Percentiles rank a stretch among this genome's conserved stretches.
Evolutionary conservation across 2,329 filamentous ascomycete species (phyloP).

Genomic region (Fusarium sp.): DNA sequence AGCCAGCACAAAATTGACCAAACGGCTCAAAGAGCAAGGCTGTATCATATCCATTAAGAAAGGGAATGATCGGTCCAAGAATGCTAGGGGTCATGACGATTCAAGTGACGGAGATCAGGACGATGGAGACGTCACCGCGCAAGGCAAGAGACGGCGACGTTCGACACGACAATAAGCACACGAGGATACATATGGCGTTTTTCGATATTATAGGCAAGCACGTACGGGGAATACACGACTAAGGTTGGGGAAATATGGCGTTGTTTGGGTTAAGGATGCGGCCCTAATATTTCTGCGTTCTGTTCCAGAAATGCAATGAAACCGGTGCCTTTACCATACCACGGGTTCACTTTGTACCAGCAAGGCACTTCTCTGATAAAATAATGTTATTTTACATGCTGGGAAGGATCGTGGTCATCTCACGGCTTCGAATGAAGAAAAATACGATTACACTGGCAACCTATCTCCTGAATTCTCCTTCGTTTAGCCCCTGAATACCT

Average conservation of each 20-base stretch:
- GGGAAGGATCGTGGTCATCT: not conserved
- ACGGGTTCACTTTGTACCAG: conserved; percentile 24
- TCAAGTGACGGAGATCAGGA: conserved; percentile 60
- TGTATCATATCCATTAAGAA: conserved; percentile 90
- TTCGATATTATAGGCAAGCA: conserved; percentile 10
- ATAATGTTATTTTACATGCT: conserved; percentile 13
- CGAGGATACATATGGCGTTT: conserved; percentile 34
- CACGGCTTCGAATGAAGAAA: not conserved
- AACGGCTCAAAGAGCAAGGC: conserved; percentile 80
- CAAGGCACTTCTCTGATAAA: conserved; percentile 15
- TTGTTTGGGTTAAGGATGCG: conserved; percentile 8
- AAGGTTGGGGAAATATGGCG: conserved; percentile 19
- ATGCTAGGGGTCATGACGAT: conserved; percentile 54
- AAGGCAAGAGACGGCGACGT: conserved; percentile 43
- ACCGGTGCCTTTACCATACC: conserved; percentile 31
- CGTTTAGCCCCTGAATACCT: not conserved
- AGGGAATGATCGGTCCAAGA: conserved; percentile 74
- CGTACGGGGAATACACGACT: conserved; percentile 23
- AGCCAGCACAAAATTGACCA: conserved; percentile 79
- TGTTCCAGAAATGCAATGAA: not conserved
- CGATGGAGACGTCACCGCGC: conserved; percentile 35
- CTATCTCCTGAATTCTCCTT: not conserved
- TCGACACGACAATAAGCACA: conserved; percentile 31
- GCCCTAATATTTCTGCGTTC: conserved; percentile 1
- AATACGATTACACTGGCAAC: not conserved